These are phyloP conservation scores for Malus sylvestris DNA, from an alignment of 306 rosid genomes.

Conservation along the genomic window DNA sequence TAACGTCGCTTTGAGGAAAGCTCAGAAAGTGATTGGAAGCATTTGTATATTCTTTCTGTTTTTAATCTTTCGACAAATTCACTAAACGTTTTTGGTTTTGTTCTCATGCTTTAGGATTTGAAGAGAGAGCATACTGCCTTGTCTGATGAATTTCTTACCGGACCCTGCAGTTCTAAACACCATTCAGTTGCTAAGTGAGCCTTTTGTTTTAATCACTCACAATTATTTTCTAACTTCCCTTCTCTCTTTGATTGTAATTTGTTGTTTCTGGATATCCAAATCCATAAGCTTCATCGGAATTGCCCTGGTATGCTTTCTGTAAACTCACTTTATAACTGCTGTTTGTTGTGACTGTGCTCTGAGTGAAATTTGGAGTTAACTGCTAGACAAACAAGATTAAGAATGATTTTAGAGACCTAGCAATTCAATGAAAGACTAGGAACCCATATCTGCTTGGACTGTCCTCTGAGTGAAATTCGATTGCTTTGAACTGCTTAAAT, in stretches of 20 bases:
- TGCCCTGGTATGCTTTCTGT: too few relatives aligned
- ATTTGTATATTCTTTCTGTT: background rate
- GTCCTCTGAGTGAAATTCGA: too few relatives aligned
- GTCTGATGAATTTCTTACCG: constrained; percentile 46
- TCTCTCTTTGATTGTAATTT: background rate
- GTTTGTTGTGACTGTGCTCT: too few relatives aligned
- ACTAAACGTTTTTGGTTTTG: background rate
- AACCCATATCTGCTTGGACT: too few relatives aligned
- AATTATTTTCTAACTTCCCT: background rate
- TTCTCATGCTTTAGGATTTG: too few relatives aligned
- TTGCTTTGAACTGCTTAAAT: too few relatives aligned
- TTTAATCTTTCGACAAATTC: background rate
- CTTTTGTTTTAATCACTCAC: constrained; percentile 11
- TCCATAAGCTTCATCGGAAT: too few relatives aligned
- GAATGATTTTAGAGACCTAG: too few relatives aligned
- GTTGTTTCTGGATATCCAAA: background rate
- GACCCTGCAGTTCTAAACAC: constrained; percentile 48
- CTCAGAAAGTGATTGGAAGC: background rate
- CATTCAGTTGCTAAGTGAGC: constrained; percentile 60
- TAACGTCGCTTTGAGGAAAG: background rate
- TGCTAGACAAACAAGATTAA: too few relatives aligned
- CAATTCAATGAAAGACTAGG: too few relatives aligned
- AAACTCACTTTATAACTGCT: too few relatives aligned
- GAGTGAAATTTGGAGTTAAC: too few relatives aligned
- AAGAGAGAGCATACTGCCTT: constrained; percentile 31